Base-by-base conservation (phyloP, 495 filamentous ascomycete genomes). In the Hyaloscypha variabilis region DNA sequence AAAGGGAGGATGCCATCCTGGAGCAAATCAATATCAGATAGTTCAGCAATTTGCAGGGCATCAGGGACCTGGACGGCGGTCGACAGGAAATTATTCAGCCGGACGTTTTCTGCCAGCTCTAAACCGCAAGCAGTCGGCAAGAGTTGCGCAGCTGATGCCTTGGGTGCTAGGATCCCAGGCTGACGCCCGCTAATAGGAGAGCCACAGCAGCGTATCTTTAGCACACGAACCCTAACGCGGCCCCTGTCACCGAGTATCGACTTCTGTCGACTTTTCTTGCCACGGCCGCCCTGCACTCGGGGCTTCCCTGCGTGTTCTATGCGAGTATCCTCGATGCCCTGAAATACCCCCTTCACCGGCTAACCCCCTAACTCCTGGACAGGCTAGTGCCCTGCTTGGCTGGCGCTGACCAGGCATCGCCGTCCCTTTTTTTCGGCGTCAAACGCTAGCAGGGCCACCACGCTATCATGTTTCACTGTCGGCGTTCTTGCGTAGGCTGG, bases 401-500 rank as follows among this genome's bases (percentile, higher is more conserved):
- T 24, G 59, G 59, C 42, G 46, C 59, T 28, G 39, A 62, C 59
- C 30, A 25, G 31, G 21, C 60, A 49, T 55, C 28, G 60, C 53
- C 60, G 50, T 63, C 60, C 60, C 60, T 63, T 34, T 62, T 50
- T 54, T 42, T 61, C 59, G 59, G 60, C 51, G 60, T 51, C 64
- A 58, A 34, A 60, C 50, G 26, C 64, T 60, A 56, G 31, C 62
- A 68, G 62, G 62, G 28, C 56, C 55, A 61, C 69, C 69, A 67
- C 69, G 69, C 69, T 71, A 71, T 71, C 65, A 62, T 71, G 69
- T 71, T 71, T 71, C 68, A 70, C 64, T 70, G 66, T 66, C 36
- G 68, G 65, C 57, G 56, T 58, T 67, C 57, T 62, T 66, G 67
- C 67, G 60, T 62, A 60, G 46, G 13, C 63, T 39, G 61, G 62